Evolutionary conservation across 164 flowering plant species (phyloP).

Genomic region (Vitis riparia): DNA sequence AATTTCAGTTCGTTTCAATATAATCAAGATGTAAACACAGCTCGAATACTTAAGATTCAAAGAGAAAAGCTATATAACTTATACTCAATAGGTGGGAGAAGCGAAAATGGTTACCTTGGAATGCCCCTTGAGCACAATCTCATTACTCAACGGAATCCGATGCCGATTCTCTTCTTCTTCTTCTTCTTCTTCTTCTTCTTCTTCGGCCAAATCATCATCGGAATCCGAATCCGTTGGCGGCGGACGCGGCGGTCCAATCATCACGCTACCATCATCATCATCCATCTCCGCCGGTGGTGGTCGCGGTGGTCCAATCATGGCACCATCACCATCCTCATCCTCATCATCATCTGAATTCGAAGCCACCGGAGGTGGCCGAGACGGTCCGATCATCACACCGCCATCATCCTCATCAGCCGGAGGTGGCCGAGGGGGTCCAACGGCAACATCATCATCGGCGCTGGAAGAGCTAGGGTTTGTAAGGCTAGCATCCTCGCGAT

Average conservation of each 20-base stretch:
- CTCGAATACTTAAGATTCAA: too few relatives aligned
- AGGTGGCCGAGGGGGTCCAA: constrained; percentile 22
- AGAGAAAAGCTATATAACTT: too few relatives aligned
- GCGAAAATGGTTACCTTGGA: constrained; percentile 56
- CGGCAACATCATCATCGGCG: constrained; percentile 3
- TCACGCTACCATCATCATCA: constrained; percentile 31
- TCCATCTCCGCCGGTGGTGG: constrained; percentile 20
- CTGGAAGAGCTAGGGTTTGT: constrained; percentile 3
- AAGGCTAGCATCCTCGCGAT: background rate
- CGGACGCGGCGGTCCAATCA: constrained; percentile 76
- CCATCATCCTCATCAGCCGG: constrained; percentile 12
- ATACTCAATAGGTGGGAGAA: background rate
- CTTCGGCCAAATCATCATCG: constrained; percentile 31
- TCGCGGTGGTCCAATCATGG: constrained; percentile 43
- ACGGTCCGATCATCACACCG: constrained; percentile 35
- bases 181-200: constrained; percentile 40
- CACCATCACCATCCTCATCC: constrained; percentile 23
- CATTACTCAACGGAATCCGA: constrained; percentile 83
- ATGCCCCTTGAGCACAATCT: constrained; percentile 91
- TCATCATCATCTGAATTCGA: constrained; percentile 19
- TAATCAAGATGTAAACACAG: too few relatives aligned
- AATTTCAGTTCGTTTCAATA: too few relatives aligned
- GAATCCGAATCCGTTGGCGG: constrained; percentile 29
- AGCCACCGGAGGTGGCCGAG: constrained; percentile 30
- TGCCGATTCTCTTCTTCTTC: constrained; percentile 42